phyloP scores from a whole-genome alignment of 805 yeast species.

The Saturnispora saitoi region DNA sequence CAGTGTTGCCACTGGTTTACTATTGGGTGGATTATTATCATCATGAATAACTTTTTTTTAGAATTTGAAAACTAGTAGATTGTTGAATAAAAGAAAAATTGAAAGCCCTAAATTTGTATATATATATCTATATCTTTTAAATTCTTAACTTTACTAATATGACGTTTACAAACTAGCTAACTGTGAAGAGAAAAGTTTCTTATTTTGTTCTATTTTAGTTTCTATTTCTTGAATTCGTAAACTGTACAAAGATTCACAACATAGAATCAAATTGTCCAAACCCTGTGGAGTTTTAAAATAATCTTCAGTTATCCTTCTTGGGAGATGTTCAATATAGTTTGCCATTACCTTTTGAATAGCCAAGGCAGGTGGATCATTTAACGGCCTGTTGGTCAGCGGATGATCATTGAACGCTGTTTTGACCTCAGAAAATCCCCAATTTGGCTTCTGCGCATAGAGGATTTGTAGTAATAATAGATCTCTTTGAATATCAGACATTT shows the following conservation, averaged over 20 bases:
- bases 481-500: constrained; percentile 2
- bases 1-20: constrained; percentile 77
- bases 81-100: not conserved
- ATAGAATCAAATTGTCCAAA: not conserved
- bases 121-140: not conserved
- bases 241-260: constrained; percentile 4
- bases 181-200: not conserved
- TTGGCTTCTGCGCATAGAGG: constrained; percentile 5
- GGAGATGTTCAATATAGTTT: not conserved
- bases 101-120: not conserved
- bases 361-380: not conserved
- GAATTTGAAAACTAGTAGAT: not conserved
- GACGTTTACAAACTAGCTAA: not conserved
- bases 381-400: not conserved
- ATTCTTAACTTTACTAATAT: not conserved
- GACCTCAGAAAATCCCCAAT: constrained; percentile 1
- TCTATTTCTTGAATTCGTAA: constrained; percentile 1
- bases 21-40: constrained; percentile 23
- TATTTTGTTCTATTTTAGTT: not conserved
- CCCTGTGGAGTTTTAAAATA: constrained; percentile 2
- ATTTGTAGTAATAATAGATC: constrained; percentile 2
- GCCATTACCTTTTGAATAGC: constrained; percentile 1
- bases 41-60: not conserved
- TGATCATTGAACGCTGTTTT: not conserved
- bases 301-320: constrained; percentile 1